These are phyloP conservation scores for Amanita phalloides DNA, from an alignment of 768 basidiomycete species.

Conservation along the genomic window DNA sequence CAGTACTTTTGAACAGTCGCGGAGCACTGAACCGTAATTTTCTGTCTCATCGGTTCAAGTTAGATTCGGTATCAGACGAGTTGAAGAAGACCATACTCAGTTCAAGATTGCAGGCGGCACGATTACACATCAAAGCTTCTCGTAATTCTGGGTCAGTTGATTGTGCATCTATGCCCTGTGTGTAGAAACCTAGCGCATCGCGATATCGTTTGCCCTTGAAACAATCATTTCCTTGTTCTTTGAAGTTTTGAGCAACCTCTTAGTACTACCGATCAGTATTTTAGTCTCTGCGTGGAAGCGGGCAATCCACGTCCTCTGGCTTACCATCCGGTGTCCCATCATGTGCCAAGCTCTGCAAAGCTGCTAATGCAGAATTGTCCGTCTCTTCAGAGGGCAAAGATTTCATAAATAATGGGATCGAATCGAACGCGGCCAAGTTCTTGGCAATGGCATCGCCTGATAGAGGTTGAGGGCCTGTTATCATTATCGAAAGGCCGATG, in stretches of 20 bases:
- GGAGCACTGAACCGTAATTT: slow-evolving; percentile 80
- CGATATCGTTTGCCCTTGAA: slow-evolving; percentile 79
- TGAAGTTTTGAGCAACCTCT: slow-evolving; percentile 92
- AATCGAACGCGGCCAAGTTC: slow-evolving; percentile 40
- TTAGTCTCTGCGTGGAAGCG: background rate
- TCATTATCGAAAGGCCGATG: background rate
- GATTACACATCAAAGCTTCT: slow-evolving; percentile 74
- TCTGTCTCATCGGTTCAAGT: background rate
- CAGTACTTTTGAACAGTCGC: slow-evolving; percentile 74
- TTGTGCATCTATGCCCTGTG: slow-evolving; percentile 79
- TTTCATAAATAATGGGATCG: slow-evolving; percentile 88
- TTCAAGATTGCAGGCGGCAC: slow-evolving; percentile 90
- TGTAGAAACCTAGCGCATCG: slow-evolving; percentile 86
- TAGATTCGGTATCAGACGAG: background rate
- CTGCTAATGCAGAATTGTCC: slow-evolving; percentile 62
- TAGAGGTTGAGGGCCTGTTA: slow-evolving; percentile 24
- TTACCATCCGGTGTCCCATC: slow-evolving; percentile 92
- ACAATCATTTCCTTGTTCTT: slow-evolving; percentile 93
- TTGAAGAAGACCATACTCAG: slow-evolving; percentile 40
- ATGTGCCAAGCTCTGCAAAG: slow-evolving; percentile 75
- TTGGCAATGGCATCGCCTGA: slow-evolving; percentile 23
- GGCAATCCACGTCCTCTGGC: slow-evolving; percentile 22
- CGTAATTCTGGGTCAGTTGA: slow-evolving; percentile 49
- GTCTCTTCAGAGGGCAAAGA: slow-evolving; percentile 61
- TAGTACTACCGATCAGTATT: background rate